A percentile compares a stretch with the other conserved stretches of the same genome.
phyloP scores from a whole-genome alignment of 345 rosid genomes.

The Erucastrum elatum region DNA sequence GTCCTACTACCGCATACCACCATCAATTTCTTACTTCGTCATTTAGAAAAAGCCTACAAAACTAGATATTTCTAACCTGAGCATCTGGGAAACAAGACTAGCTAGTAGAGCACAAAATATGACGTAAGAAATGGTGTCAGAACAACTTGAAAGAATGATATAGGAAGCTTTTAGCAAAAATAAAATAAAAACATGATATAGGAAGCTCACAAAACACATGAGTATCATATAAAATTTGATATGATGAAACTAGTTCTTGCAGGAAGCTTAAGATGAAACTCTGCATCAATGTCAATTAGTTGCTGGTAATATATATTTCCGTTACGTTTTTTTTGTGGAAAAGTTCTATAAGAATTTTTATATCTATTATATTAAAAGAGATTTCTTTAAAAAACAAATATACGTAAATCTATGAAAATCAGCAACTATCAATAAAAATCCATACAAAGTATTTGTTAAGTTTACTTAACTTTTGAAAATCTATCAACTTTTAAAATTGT shows the following conservation, averaged over 20 bases:
- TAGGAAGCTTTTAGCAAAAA: too few relatives aligned
- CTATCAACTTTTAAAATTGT: neutral
- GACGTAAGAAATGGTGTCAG: neutral
- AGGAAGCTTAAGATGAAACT: neutral
- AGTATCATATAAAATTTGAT: too few relatives aligned
- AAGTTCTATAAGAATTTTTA: neutral
- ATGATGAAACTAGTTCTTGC: too few relatives aligned
- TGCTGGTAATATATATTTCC: too few relatives aligned
- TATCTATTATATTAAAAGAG: neutral
- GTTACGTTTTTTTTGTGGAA: neutral
- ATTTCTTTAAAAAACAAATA: too few relatives aligned
- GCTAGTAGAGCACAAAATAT: neutral
- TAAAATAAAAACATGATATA: too few relatives aligned
- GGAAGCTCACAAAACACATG: neutral
- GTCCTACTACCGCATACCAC: neutral
- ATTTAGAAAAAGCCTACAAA: too few relatives aligned
- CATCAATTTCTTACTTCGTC: neutral
- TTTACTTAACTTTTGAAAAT: neutral
- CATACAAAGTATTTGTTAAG: neutral
- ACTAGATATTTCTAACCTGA: neutral
- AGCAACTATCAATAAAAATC: neutral
- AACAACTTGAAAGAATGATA: neutral
- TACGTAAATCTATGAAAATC: neutral
- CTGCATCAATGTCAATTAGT: neutral
- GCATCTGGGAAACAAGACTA: neutral